phyloP scores from a whole-genome alignment of 108 stramenopile species.

The Skeletonema tropicum region DNA sequence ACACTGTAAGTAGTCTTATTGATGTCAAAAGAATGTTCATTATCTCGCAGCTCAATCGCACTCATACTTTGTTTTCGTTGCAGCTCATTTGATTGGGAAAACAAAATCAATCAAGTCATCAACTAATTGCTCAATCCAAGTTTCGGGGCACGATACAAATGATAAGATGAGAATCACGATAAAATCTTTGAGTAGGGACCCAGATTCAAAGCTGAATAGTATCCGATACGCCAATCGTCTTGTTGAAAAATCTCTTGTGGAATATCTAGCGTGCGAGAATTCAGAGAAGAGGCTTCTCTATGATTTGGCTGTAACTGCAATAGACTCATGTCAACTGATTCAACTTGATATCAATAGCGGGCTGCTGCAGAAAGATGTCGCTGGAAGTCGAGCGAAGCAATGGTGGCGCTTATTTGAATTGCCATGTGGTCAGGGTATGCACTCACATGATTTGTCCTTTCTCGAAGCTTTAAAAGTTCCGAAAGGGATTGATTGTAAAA shows the following conservation, averaged over 20 bases:
- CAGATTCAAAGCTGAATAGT: too few relatives aligned
- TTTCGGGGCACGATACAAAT: background rate
- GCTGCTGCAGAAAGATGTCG: too few relatives aligned
- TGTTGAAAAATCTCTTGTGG: background rate
- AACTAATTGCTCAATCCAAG: background rate
- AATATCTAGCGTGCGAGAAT: background rate
- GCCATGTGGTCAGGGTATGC: background rate
- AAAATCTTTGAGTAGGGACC: background rate
- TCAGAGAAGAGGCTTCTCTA: background rate
- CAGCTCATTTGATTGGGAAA: background rate
- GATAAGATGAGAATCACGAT: background rate
- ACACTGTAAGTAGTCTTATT: background rate
- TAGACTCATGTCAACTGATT: background rate
- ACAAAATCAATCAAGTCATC: background rate
- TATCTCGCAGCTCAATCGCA: background rate
- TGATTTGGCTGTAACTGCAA: background rate
- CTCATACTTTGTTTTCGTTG: background rate
- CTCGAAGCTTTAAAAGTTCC: background rate
- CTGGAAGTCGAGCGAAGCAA: background rate
- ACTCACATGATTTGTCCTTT: background rate
- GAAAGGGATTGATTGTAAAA: background rate
- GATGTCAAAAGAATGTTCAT: too few relatives aligned
- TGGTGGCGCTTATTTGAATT: background rate
- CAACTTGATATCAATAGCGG: too few relatives aligned
- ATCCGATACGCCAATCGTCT: background rate